Conservation (phyloP, 495 filamentous ascomycete species). For the Hyaloscypha finlandica region DNA sequence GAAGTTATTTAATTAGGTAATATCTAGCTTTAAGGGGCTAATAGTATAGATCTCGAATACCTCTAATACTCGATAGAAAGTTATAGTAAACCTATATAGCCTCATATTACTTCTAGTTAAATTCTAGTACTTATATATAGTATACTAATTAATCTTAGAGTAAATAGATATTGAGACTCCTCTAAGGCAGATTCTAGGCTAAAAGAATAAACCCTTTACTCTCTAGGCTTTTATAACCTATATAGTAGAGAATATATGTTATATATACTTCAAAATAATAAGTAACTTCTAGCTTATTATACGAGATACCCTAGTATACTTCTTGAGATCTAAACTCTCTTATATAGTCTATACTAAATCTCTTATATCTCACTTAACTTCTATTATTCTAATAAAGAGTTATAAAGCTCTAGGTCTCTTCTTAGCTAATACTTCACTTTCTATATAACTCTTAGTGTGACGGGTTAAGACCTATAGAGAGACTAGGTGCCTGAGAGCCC, state of each 20-base stretch:
- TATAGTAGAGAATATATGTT: not conserved
- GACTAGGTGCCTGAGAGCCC: too few relatives aligned
- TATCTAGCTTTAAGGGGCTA: too few relatives aligned
- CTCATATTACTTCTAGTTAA: not conserved
- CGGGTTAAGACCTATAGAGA: too few relatives aligned
- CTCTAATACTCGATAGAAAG: not conserved
- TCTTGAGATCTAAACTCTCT: not conserved
- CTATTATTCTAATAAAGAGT: not conserved
- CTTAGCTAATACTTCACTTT: too few relatives aligned
- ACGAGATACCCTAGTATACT: not conserved
- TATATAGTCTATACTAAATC: not conserved
- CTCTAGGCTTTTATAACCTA: not conserved
- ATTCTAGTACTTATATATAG: not conserved
- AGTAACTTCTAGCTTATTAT: not conserved
- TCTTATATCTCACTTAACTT: too few relatives aligned
- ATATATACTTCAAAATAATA: not conserved
- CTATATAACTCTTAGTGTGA: too few relatives aligned
- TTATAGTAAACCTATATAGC: not conserved
- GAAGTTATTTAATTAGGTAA: too few relatives aligned
- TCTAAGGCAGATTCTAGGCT: not conserved
- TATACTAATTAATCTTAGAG: too few relatives aligned
- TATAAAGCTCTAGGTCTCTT: too few relatives aligned
- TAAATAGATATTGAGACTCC: too few relatives aligned
- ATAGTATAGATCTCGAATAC: too few relatives aligned
- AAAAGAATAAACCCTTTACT: not conserved